These are phyloP conservation scores for Lyophyllum shimeji DNA, from an alignment of 768 basidiomycete genomes.

Conservation along the genomic window DNA sequence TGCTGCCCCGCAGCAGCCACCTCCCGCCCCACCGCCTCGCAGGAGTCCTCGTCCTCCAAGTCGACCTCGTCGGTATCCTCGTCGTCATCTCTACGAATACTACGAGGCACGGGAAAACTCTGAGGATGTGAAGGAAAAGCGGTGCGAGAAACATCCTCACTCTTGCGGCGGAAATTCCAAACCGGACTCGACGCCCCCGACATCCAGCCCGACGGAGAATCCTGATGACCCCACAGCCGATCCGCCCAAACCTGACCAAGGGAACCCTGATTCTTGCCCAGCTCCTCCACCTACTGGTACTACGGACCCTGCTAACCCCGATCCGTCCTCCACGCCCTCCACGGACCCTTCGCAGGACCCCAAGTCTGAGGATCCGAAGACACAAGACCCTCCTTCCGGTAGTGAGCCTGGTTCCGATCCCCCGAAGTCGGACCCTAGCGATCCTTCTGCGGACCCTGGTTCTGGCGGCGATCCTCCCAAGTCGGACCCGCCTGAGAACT, in stretches of 20 bases:
- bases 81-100: slow-evolving; percentile 21
- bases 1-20: slow-evolving; percentile 2
- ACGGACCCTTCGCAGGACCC: background rate
- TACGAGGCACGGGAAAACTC: slow-evolving; percentile 26
- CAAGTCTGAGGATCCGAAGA: too few species aligned
- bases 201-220: background rate
- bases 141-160: slow-evolving; percentile 1
- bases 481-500: background rate
- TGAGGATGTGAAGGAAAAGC: slow-evolving; percentile 3
- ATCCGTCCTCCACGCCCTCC: too few species aligned
- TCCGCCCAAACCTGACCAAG: background rate
- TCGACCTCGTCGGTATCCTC: slow-evolving; percentile 15
- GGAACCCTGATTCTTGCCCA: background rate
- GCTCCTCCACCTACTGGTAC: background rate
- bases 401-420: too few species aligned
- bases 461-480: background rate
- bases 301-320: too few species aligned
- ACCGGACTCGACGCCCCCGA: background rate
- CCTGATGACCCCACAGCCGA: background rate
- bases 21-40: background rate
- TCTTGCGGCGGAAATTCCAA: background rate
- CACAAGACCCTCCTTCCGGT: too few species aligned
- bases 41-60: background rate
- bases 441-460: background rate
- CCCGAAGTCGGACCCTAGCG: background rate